Conservation (phyloP, 2,329 filamentous ascomycete species). For the Xylariaceae sp. region DNA sequence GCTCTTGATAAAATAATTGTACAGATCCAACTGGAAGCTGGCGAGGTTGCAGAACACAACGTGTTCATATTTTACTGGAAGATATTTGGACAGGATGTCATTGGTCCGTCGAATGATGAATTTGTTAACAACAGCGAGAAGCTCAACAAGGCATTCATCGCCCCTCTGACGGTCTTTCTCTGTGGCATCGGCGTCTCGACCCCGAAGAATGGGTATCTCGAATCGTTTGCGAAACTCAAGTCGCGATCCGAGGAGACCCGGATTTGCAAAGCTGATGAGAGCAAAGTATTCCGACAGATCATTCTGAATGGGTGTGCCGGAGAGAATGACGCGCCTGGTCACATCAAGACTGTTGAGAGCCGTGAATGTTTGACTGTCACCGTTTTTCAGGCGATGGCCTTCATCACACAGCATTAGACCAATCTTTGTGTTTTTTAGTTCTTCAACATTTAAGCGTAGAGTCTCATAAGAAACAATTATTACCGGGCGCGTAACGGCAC, state of each 20-base stretch:
- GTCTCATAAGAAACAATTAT: constrained; percentile 99
- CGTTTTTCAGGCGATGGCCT: constrained; percentile 93
- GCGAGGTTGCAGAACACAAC: constrained; percentile 96
- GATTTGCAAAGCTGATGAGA: constrained; percentile 93
- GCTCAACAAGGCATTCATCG: constrained; percentile 74
- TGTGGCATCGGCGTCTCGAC: constrained; percentile 83
- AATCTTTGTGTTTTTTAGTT: constrained; percentile 84
- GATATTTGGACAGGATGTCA: constrained; percentile 94
- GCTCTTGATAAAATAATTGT: constrained; percentile 95
- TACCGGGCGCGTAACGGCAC: constrained; percentile 82
- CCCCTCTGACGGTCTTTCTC: constrained; percentile 79
- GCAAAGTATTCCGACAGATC: constrained; percentile 98
- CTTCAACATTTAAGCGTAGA: constrained; percentile 81
- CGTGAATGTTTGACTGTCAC: constrained; percentile 90
- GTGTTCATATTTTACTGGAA: constrained; percentile 98
- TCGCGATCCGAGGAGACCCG: constrained; percentile 81
- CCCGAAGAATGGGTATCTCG: constrained; percentile 86
- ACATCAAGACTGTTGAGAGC: constrained; percentile 90
- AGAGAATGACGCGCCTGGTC: constrained; percentile 85
- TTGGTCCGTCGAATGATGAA: constrained; percentile 98
- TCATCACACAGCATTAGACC: constrained; percentile 93
- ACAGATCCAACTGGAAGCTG: constrained; percentile 86
- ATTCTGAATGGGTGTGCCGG: constrained; percentile 96
- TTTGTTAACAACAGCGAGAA: constrained; percentile 86
- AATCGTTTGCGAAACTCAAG: constrained; percentile 91